Conservation (phyloP, 106 monocot genomes). For the Dactylorhiza incarnata region DNA sequence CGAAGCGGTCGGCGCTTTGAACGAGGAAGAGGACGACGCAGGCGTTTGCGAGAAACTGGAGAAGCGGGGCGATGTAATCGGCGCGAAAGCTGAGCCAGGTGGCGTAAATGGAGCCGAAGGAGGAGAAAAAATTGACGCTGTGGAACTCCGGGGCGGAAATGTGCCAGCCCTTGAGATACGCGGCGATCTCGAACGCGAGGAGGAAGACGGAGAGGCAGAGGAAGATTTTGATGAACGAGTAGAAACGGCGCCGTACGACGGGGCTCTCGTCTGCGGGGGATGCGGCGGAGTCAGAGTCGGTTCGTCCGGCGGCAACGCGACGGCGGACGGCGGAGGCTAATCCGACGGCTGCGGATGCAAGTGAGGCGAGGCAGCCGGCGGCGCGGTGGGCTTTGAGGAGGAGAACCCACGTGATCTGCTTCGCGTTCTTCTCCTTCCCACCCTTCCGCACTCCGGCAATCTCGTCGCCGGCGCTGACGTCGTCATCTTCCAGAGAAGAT, state of each 20-base stretch:
- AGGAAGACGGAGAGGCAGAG: slow-evolving; percentile 58
- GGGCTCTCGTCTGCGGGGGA: slow-evolving; percentile 19
- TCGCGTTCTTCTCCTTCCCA: slow-evolving; percentile 66
- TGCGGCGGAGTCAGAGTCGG: slow-evolving; percentile 36
- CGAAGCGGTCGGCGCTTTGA: slow-evolving; percentile 76
- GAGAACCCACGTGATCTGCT: slow-evolving; percentile 34
- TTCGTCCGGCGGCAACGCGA: slow-evolving; percentile 56
- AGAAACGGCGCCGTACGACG: slow-evolving; percentile 38
- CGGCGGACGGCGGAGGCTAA: slow-evolving; percentile 54
- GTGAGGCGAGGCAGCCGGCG: slow-evolving; percentile 67
- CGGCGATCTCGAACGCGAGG: slow-evolving; percentile 59
- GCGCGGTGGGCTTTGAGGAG: slow-evolving; percentile 70
- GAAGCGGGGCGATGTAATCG: slow-evolving; percentile 67
- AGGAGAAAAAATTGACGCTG: slow-evolving; percentile 19
- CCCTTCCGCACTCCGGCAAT: slow-evolving; percentile 21
- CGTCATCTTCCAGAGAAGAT: slow-evolving; percentile 27
- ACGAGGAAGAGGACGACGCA: slow-evolving; percentile 87
- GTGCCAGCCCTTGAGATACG: slow-evolving; percentile 72
- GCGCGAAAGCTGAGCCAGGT: slow-evolving; percentile 51
- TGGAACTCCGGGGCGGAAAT: slow-evolving; percentile 36
- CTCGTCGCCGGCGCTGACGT: neutral
- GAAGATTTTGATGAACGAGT: slow-evolving; percentile 53
- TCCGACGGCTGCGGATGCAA: slow-evolving; percentile 35
- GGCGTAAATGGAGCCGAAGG: slow-evolving; percentile 49
- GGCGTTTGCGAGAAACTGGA: slow-evolving; percentile 74